These are phyloP conservation scores for Colletotrichum godetiae DNA, from an alignment of 2,329 filamentous ascomycete species.

Conservation along the genomic window DNA sequence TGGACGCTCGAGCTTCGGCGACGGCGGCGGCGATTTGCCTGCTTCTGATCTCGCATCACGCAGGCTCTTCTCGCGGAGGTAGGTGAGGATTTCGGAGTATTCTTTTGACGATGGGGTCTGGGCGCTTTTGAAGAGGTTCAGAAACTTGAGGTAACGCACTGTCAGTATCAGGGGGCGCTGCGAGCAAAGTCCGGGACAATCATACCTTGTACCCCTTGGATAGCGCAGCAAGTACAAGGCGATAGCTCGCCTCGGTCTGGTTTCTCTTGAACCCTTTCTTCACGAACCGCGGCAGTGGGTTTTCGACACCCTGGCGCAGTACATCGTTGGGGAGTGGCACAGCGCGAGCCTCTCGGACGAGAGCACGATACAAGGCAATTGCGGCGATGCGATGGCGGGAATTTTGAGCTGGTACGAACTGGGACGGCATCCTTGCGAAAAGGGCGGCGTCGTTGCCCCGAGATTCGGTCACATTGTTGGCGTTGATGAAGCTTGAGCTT, in stretches of 20 bases:
- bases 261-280: conserved; percentile 73
- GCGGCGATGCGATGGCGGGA: conserved; percentile 67
- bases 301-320: conserved; percentile 44
- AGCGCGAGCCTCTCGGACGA: conserved; percentile 68
- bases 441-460: background rate
- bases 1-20: conserved; percentile 33
- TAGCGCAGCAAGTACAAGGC: conserved; percentile 71
- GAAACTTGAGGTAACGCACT: conserved; percentile 46
- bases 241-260: conserved; percentile 65
- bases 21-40: conserved; percentile 30
- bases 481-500: background rate
- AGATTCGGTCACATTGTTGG: conserved; percentile 3
- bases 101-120: conserved; percentile 51
- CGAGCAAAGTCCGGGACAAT: background rate
- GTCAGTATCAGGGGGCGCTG: background rate
- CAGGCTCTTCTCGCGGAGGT: conserved; percentile 48
- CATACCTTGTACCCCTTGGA: conserved; percentile 74
- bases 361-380: conserved; percentile 78
- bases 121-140: conserved; percentile 53
- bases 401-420: conserved; percentile 59
- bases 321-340: conserved; percentile 63
- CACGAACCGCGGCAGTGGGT: conserved; percentile 68
- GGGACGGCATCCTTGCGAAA: conserved; percentile 14
- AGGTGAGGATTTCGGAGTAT: conserved; percentile 52
- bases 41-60: background rate